Percentiles rank a stretch among this genome's conserved stretches.
phyloP scores from a whole-genome alignment of 306 rosid species.

The Glycine soja region DNA sequence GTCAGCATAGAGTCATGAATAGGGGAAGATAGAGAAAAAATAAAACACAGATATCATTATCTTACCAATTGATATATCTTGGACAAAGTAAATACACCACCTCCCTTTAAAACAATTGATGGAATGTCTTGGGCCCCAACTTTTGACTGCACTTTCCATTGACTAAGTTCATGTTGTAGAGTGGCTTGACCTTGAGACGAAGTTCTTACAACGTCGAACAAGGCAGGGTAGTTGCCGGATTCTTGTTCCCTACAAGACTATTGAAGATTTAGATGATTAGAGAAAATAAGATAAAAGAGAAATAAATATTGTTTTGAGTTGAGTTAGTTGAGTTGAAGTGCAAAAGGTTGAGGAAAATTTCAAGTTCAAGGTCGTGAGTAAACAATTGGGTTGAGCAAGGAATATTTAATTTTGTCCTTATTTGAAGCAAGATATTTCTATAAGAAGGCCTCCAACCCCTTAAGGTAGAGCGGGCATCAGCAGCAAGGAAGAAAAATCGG shows the following conservation, averaged over 20 bases:
- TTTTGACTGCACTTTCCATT: slow-evolving; percentile 75
- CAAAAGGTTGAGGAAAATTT: slow-evolving; percentile 90
- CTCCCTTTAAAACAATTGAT: slow-evolving; percentile 87
- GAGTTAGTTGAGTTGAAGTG: slow-evolving; percentile 61
- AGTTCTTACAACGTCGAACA: slow-evolving; percentile 42
- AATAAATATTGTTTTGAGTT: not conserved
- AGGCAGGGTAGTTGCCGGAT: slow-evolving; percentile 51
- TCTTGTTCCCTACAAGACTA: slow-evolving; percentile 64
- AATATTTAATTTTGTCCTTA: slow-evolving; percentile 70
- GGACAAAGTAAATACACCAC: slow-evolving; percentile 73
- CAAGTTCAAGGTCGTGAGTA: slow-evolving; percentile 88
- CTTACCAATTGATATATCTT: slow-evolving; percentile 85
- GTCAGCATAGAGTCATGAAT: slow-evolving; percentile 46
- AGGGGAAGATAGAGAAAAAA: slow-evolving; percentile 16
- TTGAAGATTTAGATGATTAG: slow-evolving; percentile 34
- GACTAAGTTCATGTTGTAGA: slow-evolving; percentile 78
- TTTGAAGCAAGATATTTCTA: slow-evolving; percentile 83
- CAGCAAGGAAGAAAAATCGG: slow-evolving; percentile 88
- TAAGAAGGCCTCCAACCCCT: slow-evolving; percentile 99
- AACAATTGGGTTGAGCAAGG: slow-evolving; percentile 80
- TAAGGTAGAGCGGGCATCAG: slow-evolving; percentile 88
- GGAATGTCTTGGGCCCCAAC: slow-evolving; percentile 67
- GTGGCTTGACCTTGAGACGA: slow-evolving; percentile 56
- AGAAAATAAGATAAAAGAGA: not conserved
- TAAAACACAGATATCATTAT: slow-evolving; percentile 34